Evolutionary conservation across 352 stramenopile species (phyloP), one percentile per base, ranked within the genome.

Genomic region (Phytophthora palmivora): DNA sequence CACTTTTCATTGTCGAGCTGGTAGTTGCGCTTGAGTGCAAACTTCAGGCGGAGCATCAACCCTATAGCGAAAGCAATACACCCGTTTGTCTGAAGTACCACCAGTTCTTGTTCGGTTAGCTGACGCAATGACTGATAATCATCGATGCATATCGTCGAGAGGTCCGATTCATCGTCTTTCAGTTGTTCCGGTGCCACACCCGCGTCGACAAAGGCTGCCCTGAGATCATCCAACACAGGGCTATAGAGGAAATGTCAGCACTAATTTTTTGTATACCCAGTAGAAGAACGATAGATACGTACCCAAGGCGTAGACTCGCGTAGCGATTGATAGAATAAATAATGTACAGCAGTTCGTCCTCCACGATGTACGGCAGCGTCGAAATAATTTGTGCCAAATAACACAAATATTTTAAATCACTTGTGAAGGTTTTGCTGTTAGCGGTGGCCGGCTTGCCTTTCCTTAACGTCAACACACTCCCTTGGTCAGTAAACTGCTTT

Each of bases 261-360:
- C 9, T 41, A 19, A 18, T 32, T 41, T 19, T 14, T 30, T 9
- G 43, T 36, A 41, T 15, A 37, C 18, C 55, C 4, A 79, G 7
- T 47, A 58, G 7, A 16, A 37, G 18, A 18, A 38, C 18, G 18
- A 52, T n/a, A 52, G 16, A 5, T 28, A 64, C 82, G 32, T 82
- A 96, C 88, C 82, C 70, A 33, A 95, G 81, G 57, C 85, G 87
- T 62, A 96, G 81, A 33, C 86, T 89, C 26, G 87, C 76, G 50
- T 83, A 82, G 48, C 85, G 88, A 59, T 94, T 94, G 68, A 95
- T 91, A 52, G 78, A 74, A 76, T 95, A 94, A 74, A 96, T 93
- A 76, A 96, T 70, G 60, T 87, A 89, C 18, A 96, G 71, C 39
- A 85, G 88, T 36, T 96, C 87, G 33, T 96, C 83, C 26, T 95